Percentiles rank a stretch among this genome's conserved stretches.
These are phyloP conservation scores for Aquilaria yunnanensis DNA, from an alignment of 345 rosid species.

Conservation along the genomic window DNA sequence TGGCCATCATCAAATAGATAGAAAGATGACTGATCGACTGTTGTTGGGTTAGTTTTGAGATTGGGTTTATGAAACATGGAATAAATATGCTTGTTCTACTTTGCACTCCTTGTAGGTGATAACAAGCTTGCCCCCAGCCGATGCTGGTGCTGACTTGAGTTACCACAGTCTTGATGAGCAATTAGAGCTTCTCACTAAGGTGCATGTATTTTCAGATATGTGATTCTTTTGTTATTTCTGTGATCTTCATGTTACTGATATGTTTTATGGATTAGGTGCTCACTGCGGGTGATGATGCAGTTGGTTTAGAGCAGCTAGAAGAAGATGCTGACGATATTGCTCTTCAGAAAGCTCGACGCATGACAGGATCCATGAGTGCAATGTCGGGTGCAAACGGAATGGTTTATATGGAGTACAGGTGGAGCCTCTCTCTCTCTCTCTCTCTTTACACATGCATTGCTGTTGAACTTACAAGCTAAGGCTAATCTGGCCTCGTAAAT, in stretches of 20 bases:
- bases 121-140: conserved; percentile 86
- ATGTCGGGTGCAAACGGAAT: conserved; percentile 89
- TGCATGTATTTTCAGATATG: conserved; percentile 10
- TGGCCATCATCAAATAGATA: too few species aligned
- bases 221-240: not conserved
- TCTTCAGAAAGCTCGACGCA: conserved; percentile 64
- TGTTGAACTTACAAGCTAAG: not conserved
- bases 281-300: conserved; percentile 76
- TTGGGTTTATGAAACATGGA: too few species aligned
- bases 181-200: conserved; percentile 65
- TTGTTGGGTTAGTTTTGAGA: too few species aligned
- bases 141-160: conserved; percentile 73
- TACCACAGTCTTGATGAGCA: conserved; percentile 66
- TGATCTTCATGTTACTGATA: conserved; percentile 11
- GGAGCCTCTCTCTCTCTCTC: not conserved
- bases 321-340: conserved; percentile 92
- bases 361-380: conserved; percentile 62
- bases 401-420: conserved; percentile 94
- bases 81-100: not conserved
- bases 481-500: too few species aligned
- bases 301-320: conserved; percentile 81
- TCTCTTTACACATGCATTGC: not conserved
- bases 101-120: conserved; percentile 45
- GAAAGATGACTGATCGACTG: too few species aligned
- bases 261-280: conserved; percentile 41